Evolutionary conservation across 495 filamentous ascomycete species (phyloP).

Genomic region (Lasiosphaeriaceae sp.): DNA sequence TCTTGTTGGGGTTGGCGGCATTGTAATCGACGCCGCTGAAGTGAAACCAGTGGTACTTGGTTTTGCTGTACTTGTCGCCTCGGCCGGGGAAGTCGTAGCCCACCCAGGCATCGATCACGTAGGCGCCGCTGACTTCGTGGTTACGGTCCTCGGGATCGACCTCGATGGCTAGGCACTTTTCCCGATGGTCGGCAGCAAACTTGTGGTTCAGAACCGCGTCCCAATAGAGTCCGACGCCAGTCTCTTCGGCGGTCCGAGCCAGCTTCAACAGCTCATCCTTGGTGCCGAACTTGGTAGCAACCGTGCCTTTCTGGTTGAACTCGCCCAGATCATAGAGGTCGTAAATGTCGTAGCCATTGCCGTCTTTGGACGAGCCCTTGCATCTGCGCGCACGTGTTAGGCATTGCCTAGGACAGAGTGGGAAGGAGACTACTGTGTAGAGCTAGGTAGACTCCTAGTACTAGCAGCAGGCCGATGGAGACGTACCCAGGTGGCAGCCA

Average conservation of each 20-base stretch:
- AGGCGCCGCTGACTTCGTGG: slow-evolving; percentile 50
- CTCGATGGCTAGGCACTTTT: slow-evolving; percentile 57
- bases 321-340: slow-evolving; percentile 75
- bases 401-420: not conserved
- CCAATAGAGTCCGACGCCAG: slow-evolving; percentile 61
- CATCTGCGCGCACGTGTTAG: slow-evolving; percentile 34
- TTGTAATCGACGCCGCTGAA: slow-evolving; percentile 71
- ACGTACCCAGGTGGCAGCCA: slow-evolving; percentile 63
- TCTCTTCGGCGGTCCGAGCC: slow-evolving; percentile 43
- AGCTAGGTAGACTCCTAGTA: not conserved
- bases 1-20: slow-evolving; percentile 48
- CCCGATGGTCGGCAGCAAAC: slow-evolving; percentile 61
- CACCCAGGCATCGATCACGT: slow-evolving; percentile 66
- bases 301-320: slow-evolving; percentile 66
- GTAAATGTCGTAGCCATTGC: slow-evolving; percentile 76
- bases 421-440: too few relatives aligned
- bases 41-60: slow-evolving; percentile 67
- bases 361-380: slow-evolving; percentile 59
- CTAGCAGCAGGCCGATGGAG: not conserved
- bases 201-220: slow-evolving; percentile 79
- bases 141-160: slow-evolving; percentile 59
- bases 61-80: slow-evolving; percentile 52
- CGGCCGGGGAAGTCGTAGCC: slow-evolving; percentile 64
- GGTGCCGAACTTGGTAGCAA: slow-evolving; percentile 69
- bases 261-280: slow-evolving; percentile 60